Conservation (phyloP, 768 basidiomycete genomes). For the Tulasnella sp. region DNA sequence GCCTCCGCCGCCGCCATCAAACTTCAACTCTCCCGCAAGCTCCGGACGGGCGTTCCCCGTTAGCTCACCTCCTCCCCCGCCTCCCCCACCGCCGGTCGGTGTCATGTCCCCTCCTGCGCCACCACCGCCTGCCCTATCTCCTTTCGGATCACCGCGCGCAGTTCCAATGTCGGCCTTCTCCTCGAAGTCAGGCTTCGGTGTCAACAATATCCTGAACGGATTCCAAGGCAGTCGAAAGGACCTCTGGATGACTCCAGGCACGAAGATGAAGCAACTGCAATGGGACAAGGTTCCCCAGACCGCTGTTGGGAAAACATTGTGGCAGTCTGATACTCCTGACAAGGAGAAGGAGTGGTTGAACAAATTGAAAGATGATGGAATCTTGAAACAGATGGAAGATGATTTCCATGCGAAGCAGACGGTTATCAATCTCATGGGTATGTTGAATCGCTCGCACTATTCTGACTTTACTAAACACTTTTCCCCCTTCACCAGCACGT, state of each 20-base stretch:
- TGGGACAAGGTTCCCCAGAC: slow-evolving; percentile 97
- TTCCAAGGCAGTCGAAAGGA: slow-evolving; percentile 66
- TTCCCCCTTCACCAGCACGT: slow-evolving; percentile 36
- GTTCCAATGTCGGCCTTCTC: slow-evolving; percentile 24
- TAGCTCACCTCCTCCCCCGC: slow-evolving; percentile 19
- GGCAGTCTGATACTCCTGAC: slow-evolving; percentile 53
- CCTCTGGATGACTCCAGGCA: slow-evolving; percentile 68
- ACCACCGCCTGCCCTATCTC: slow-evolving; percentile 31
- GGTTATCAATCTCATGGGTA: slow-evolving; percentile 82
- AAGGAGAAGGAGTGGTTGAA: slow-evolving; percentile 71
- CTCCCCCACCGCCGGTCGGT: slow-evolving; percentile 21
- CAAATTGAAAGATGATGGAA: slow-evolving; percentile 71
- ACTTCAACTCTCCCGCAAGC: neutral
- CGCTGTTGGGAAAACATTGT: slow-evolving; percentile 74
- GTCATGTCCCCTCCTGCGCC: slow-evolving; percentile 22
- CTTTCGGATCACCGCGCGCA: slow-evolving; percentile 21
- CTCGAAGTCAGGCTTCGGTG: slow-evolving; percentile 29
- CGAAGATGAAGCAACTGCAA: slow-evolving; percentile 95
- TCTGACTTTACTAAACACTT: neutral
- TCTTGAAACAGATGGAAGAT: slow-evolving; percentile 95
- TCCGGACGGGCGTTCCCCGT: slow-evolving; percentile 18
- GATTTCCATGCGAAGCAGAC: slow-evolving; percentile 96
- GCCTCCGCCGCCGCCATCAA: slow-evolving; percentile 19
- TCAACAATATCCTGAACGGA: slow-evolving; percentile 29
- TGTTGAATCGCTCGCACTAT: neutral